A percentile compares a stretch with the other conserved stretches of the same genome.
These are phyloP conservation scores for Moniliella sp. DNA, from an alignment of 1,284 basidiomycete species.

Conservation along the genomic window DNA sequence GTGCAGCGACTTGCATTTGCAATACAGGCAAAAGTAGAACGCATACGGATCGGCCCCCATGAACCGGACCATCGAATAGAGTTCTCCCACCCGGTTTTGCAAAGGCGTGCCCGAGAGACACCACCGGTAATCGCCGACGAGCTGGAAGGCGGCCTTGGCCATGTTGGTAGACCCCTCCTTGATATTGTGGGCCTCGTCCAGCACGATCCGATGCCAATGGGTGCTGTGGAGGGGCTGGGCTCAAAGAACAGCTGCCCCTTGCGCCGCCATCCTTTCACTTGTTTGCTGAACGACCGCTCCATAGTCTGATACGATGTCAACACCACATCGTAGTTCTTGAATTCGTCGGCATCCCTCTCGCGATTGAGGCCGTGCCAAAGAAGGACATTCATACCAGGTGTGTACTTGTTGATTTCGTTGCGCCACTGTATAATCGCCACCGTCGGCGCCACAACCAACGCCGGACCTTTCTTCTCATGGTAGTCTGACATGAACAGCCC, in stretches of 20 bases:
- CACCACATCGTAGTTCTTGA: conserved; percentile 66
- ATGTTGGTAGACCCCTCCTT: conserved; percentile 53
- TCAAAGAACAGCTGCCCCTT: conserved; percentile 69
- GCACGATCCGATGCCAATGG: conserved; percentile 57
- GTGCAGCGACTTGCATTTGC: conserved; percentile 70
- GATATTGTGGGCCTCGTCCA: conserved; percentile 91
- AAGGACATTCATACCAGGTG: conserved; percentile 42
- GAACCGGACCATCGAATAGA: conserved; percentile 64
- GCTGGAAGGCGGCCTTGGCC: conserved; percentile 78
- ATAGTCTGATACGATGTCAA: conserved; percentile 46
- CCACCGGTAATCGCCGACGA: conserved; percentile 65
- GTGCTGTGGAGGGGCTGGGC: conserved; percentile 53
- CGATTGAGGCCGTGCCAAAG: conserved; percentile 66
- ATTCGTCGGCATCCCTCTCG: conserved; percentile 43
- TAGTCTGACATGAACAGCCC: conserved; percentile 54
- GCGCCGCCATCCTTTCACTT: conserved; percentile 71
- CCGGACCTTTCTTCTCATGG: conserved; percentile 9
- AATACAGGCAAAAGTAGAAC: conserved; percentile 46
- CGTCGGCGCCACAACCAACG: conserved; percentile 63
- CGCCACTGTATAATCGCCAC: conserved; percentile 98
- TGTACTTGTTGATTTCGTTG: conserved; percentile 57
- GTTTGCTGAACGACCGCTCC: conserved; percentile 77
- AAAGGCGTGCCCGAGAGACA: conserved; percentile 84
- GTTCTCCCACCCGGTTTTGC: conserved; percentile 65
- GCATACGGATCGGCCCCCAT: conserved; percentile 17